A percentile compares a stretch with the other conserved stretches of the same genome.
Evolutionary conservation across 1,284 basidiomycete species (phyloP).

Genomic region (Thecaphora frezii): DNA sequence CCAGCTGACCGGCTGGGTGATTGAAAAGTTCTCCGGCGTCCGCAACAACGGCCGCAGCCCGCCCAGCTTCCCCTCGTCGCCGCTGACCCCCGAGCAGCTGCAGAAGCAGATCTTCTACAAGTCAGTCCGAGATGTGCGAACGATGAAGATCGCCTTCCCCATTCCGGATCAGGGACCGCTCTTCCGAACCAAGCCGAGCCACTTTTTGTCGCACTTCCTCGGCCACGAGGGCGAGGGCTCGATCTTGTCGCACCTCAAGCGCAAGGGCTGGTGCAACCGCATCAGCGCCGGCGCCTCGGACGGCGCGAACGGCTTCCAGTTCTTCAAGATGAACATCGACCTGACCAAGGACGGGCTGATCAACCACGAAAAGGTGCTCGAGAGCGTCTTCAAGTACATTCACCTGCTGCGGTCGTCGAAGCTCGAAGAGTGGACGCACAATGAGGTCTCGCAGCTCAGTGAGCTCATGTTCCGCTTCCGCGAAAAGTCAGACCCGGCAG

Average conservation of each 20-base stretch:
- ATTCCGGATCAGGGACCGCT: slow-evolving; percentile 71
- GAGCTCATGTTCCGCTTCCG: slow-evolving; percentile 82
- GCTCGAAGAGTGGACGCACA: slow-evolving; percentile 74
- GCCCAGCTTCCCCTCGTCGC: slow-evolving; percentile 76
- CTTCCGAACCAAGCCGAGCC: slow-evolving; percentile 77
- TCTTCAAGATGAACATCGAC: slow-evolving; percentile 81
- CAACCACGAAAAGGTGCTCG: slow-evolving; percentile 75
- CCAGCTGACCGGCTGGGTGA: slow-evolving; percentile 72
- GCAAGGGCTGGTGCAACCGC: slow-evolving; percentile 84
- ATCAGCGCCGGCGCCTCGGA: slow-evolving; percentile 75
- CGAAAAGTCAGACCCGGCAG: slow-evolving; percentile 78
- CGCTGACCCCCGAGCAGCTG: slow-evolving; percentile 58
- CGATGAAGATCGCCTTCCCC: slow-evolving; percentile 77
- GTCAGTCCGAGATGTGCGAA: slow-evolving; percentile 87
- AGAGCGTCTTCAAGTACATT: slow-evolving; percentile 83
- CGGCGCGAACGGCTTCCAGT: slow-evolving; percentile 74
- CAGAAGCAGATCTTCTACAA: slow-evolving; percentile 82
- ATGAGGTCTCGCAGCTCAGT: slow-evolving; percentile 76
- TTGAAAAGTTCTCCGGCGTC: slow-evolving; percentile 75
- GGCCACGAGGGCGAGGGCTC: slow-evolving; percentile 97
- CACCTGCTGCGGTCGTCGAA: slow-evolving; percentile 73
- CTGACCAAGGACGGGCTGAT: slow-evolving; percentile 86
- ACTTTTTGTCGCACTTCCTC: slow-evolving; percentile 81
- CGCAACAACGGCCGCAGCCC: slow-evolving; percentile 69
- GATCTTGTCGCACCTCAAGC: slow-evolving; percentile 85